Conservation (phyloP, 2,329 filamentous ascomycete species). For the Calonectria crousiana region DNA sequence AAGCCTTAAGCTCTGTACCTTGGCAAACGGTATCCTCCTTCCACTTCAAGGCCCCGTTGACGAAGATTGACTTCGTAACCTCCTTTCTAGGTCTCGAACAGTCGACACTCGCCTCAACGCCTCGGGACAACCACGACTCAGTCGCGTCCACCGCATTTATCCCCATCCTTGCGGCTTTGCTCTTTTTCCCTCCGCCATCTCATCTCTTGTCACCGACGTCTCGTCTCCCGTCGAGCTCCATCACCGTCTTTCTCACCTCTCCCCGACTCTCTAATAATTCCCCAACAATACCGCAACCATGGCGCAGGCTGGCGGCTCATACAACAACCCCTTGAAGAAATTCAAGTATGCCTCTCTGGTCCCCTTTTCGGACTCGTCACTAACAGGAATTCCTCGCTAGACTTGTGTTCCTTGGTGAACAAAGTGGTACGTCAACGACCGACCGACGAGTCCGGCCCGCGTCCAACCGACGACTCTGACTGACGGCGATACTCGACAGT, state of each 20-base stretch:
- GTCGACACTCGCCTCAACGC: constrained; percentile 21
- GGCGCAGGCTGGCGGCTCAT: constrained; percentile 86
- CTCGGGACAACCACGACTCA: constrained; percentile 34
- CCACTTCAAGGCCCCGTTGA: constrained; percentile 40
- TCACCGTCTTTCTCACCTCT: constrained; percentile 12
- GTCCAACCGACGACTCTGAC: constrained; percentile 32
- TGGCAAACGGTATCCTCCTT: constrained; percentile 41
- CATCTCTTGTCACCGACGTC: constrained; percentile 17
- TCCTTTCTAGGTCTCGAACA: constrained; percentile 42
- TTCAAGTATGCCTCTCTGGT: constrained; percentile 81
- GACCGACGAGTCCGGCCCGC: constrained; percentile 33
- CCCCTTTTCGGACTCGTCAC: constrained; percentile 21
- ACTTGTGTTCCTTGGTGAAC: constrained; percentile 97
- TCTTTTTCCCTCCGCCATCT: constrained; percentile 23
- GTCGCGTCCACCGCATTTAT: constrained; percentile 24
- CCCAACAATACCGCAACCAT: constrained; percentile 64
- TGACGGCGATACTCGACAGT: constrained; percentile 67
- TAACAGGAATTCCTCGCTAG: constrained; percentile 59
- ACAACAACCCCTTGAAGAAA: constrained; percentile 99
- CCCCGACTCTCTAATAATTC: constrained; percentile 27
- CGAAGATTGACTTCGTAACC: constrained; percentile 35
- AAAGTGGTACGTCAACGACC: constrained; percentile 81
- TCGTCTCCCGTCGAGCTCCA: background rate
- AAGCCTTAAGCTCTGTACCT: constrained; percentile 7
- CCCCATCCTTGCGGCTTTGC: background rate